Evolutionary conservation across 2,329 filamentous ascomycete genomes (phyloP), one percentile per base, ranked within the genome.

Genomic region (Albophoma yamanashiensis): DNA sequence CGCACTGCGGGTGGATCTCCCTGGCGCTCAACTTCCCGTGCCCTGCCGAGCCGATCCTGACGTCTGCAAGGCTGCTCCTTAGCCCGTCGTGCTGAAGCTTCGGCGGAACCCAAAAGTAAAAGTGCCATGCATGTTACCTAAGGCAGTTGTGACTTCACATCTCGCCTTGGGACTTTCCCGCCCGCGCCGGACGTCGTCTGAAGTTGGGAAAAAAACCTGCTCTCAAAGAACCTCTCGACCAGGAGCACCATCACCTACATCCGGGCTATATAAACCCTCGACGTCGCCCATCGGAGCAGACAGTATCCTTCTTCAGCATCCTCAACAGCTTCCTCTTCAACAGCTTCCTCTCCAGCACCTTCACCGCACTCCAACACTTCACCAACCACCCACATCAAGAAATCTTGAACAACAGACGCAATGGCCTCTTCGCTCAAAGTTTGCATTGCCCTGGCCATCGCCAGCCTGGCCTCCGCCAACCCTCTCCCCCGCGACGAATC

Each of bases 391-490:
- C 25, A 9, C 45, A 17, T 31, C 25, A 17, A 20, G 8, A 14
- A 17, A 34, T 20, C 27, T 31, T 11, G 15, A 50, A 15, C 31
- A 9, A n/a, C 3, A n/a, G 47, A 27, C 25, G 27, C 47, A 20
- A 52, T 56, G 57, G 14, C 52, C 27, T 22, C 58, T 38, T 56
- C 22, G 36, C 22, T 59, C 34, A 42, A 56, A 56, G 25, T 60
- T 20, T 39, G 53, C 27, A 36, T 62, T 22, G 40, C 31, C 60
- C 12, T 58, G 40, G 60, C 60, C 39, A 8, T 57, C 43, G 58
- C 58, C 43, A 31, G 38, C 47, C n/a, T 45, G 25, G 47, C 53
- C 50, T 20, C 50, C 15, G 61, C 58, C 59, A 61, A 61, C 47
- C 58, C 60, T 2, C 27, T 61, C 34, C 57, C 57, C 2, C 11